Conservation (phyloP, 257 asterid species). For the Ehretia macrophylla region DNA sequence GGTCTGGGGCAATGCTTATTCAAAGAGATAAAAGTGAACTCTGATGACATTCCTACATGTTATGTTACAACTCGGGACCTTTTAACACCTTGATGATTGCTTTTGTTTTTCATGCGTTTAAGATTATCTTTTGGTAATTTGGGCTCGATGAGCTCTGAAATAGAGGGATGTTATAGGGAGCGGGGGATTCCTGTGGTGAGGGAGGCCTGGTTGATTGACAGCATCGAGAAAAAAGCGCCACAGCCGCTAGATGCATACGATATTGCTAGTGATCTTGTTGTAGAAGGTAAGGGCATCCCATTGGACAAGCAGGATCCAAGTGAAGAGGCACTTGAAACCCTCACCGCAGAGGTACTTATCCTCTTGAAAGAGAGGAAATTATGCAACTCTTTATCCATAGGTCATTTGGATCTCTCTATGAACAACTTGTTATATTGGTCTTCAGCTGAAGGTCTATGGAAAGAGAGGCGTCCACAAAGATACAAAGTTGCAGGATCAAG, state of each 20-base stretch:
- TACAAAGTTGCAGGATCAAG: conserved; percentile 57
- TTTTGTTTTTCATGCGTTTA: background rate
- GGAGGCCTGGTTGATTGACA: conserved; percentile 74
- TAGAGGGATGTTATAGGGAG: conserved; percentile 38
- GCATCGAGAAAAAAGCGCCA: conserved; percentile 48
- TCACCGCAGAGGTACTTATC: conserved; percentile 51
- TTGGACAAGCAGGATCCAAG: conserved; percentile 47
- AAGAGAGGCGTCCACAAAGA: conserved; percentile 89
- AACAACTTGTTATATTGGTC: background rate
- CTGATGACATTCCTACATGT: no score
- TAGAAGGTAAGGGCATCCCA: conserved; percentile 60
- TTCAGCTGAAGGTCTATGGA: conserved; percentile 74
- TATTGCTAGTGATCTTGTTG: conserved; percentile 51
- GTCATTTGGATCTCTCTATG: background rate
- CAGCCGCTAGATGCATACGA: conserved; percentile 61
- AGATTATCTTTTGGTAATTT: no score
- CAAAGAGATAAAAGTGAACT: no score
- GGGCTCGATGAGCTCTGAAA: background rate
- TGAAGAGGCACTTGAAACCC: conserved; percentile 63
- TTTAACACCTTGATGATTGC: background rate
- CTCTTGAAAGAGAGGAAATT: background rate
- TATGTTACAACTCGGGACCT: no score
- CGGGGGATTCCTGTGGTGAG: conserved; percentile 61
- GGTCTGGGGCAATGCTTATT: no score
- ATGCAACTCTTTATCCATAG: background rate